Evolutionary conservation across 805 yeast species (phyloP).

Genomic region (Candida saitoana): DNA sequence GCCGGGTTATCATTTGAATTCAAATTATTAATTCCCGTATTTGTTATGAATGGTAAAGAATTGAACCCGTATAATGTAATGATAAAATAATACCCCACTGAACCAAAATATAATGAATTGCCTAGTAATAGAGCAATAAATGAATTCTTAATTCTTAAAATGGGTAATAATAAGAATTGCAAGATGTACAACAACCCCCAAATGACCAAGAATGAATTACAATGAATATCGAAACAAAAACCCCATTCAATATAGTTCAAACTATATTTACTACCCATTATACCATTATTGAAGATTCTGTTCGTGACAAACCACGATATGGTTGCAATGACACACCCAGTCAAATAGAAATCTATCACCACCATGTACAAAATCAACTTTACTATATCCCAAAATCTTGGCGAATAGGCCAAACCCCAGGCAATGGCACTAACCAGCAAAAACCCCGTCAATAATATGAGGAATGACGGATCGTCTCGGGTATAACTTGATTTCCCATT

Average conservation of each 20-base stretch:
- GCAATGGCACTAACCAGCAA: conserved; percentile 73
- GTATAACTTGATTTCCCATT: conserved; percentile 65
- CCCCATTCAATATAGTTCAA: conserved; percentile 74
- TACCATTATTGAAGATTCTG: conserved; percentile 47
- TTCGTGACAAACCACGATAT: conserved; percentile 70
- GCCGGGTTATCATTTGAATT: conserved; percentile 38
- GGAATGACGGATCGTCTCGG: conserved; percentile 89
- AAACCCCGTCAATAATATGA: conserved; percentile 64
- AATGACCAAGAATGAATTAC: conserved; percentile 79
- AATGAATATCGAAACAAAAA: conserved; percentile 89
- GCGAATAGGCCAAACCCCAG: conserved; percentile 84
- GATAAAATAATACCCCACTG: conserved; percentile 70
- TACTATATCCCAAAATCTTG: conserved; percentile 55
- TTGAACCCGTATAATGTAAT: conserved; percentile 85
- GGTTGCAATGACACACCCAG: conserved; percentile 69
- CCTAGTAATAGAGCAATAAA: conserved; percentile 65
- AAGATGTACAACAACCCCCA: conserved; percentile 73
- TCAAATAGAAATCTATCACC: conserved; percentile 68
- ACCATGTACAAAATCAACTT: conserved; percentile 79
- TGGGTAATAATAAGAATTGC: conserved; percentile 72
- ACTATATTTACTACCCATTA: conserved; percentile 16
- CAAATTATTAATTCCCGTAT: conserved; percentile 2
- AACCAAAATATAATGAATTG: conserved; percentile 69
- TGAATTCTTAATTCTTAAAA: conserved; percentile 61
- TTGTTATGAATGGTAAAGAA: conserved; percentile 34